Evolutionary conservation across 257 asterid species (phyloP).

Genomic region (Plantago major): DNA sequence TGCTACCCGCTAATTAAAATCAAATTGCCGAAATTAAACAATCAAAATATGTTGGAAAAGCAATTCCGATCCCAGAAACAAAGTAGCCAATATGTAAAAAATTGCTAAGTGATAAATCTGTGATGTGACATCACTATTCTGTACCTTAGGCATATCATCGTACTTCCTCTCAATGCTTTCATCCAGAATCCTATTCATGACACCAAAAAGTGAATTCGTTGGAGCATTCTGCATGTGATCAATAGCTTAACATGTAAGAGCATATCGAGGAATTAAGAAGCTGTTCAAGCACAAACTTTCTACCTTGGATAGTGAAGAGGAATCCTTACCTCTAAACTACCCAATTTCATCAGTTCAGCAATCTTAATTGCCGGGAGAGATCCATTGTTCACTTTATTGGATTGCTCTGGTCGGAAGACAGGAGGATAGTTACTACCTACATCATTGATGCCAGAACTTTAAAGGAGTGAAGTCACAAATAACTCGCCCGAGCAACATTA

Average conservation of each 20-base stretch:
- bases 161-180: constrained; percentile 72
- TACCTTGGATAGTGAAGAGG: background rate
- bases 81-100: background rate
- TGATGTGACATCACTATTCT: constrained; percentile 18
- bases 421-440: constrained; percentile 42
- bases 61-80: background rate
- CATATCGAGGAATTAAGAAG: constrained; percentile 8
- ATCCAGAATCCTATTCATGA: constrained; percentile 57
- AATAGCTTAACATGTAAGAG: constrained; percentile 28
- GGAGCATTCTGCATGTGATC: constrained; percentile 58
- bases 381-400: constrained; percentile 42
- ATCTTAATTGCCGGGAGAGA: constrained; percentile 56
- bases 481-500: background rate
- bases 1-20: constrained; percentile 59
- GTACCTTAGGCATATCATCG: constrained; percentile 83
- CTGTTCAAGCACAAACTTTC: constrained; percentile 7
- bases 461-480: constrained; percentile 5
- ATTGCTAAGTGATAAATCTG: constrained; percentile 16
- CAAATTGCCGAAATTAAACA: constrained; percentile 21
- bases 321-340: constrained; percentile 63
- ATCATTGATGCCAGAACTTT: constrained; percentile 26
- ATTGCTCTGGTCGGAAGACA: constrained; percentile 24
- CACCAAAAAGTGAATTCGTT: constrained; percentile 64
- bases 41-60: constrained; percentile 20
- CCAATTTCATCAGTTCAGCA: constrained; percentile 68